Evolutionary conservation across 768 basidiomycete genomes (phyloP).

Genomic region (Mycena rebaudengoi): DNA sequence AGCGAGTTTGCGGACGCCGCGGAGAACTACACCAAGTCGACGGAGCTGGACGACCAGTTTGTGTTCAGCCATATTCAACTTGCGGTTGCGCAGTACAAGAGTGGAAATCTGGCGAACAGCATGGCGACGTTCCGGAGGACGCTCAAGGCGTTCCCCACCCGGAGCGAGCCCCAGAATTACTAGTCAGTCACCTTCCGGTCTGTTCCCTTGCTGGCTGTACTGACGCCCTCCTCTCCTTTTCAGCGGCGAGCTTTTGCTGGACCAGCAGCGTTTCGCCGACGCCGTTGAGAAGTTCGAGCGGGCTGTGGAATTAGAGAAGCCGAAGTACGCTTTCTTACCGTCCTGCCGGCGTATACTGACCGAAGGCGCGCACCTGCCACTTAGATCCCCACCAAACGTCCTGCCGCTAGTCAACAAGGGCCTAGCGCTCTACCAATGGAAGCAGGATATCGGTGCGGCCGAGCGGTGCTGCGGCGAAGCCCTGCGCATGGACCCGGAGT

Average conservation of each 20-base stretch:
- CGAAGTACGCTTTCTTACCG: conserved; percentile 56
- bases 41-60: conserved; percentile 85
- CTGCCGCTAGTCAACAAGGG: conserved; percentile 97
- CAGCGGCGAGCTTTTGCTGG: conserved; percentile 93
- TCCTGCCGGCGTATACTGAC: not conserved
- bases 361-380: not conserved
- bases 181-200: conserved; percentile 64
- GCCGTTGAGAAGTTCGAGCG: conserved; percentile 93
- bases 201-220: not conserved
- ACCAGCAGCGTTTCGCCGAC: conserved; percentile 88
- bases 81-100: conserved; percentile 97
- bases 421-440: conserved; percentile 96
- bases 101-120: conserved; percentile 75
- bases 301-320: conserved; percentile 87
- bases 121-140: conserved; percentile 93
- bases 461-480: conserved; percentile 91
- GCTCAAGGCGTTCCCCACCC: conserved; percentile 82
- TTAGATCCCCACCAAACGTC: conserved; percentile 73
- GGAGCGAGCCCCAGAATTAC: conserved; percentile 93
- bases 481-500: conserved; percentile 87
- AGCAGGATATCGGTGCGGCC: conserved; percentile 85
- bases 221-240: conserved; percentile 4
- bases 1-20: conserved; percentile 88
- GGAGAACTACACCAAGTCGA: conserved; percentile 90
- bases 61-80: conserved; percentile 98